Evolutionary conservation across 2,329 filamentous ascomycete genomes (phyloP).

Genomic region (Arthrobotrys iridis): DNA sequence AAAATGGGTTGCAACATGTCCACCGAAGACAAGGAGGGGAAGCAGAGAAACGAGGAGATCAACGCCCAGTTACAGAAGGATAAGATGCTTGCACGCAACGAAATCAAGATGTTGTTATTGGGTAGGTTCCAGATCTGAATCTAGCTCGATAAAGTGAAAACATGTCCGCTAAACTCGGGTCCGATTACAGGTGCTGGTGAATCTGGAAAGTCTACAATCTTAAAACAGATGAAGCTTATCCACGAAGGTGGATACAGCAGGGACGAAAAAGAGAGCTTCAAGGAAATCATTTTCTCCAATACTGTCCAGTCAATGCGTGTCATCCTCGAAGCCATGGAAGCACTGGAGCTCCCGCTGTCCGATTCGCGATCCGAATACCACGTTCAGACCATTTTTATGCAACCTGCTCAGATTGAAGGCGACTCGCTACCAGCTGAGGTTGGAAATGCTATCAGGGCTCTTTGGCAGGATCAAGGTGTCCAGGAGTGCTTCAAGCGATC

Average conservation of each 20-base stretch:
- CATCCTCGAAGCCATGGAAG: constrained; percentile 76
- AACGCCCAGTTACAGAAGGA: constrained; percentile 99
- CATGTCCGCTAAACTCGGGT: not conserved
- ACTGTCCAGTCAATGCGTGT: constrained; percentile 76
- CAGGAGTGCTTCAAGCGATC: constrained; percentile 96
- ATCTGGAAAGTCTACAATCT: constrained; percentile 92
- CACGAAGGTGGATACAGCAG: constrained; percentile 98
- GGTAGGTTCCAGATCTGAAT: constrained; percentile 70
- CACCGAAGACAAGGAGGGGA: constrained; percentile 99
- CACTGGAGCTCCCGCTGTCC: constrained; percentile 80
- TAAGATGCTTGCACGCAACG: constrained; percentile 98
- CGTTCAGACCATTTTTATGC: constrained; percentile 98
- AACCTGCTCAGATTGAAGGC: constrained; percentile 94
- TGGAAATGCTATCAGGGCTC: constrained; percentile 86
- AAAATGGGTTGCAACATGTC: constrained; percentile 99
- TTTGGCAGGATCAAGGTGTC: constrained; percentile 93
- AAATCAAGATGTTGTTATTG: constrained; percentile 99
- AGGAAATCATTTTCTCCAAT: constrained; percentile 77
- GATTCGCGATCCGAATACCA: constrained; percentile 95
- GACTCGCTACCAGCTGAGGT: constrained; percentile 94
- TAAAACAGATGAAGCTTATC: constrained; percentile 99
- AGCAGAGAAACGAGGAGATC: constrained; percentile 99
- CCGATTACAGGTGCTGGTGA: constrained; percentile 83
- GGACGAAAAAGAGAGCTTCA: constrained; percentile 75
- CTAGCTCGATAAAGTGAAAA: not conserved